Conservation (phyloP, 768 basidiomycete genomes). For the Gloeostereum incarnatum region DNA sequence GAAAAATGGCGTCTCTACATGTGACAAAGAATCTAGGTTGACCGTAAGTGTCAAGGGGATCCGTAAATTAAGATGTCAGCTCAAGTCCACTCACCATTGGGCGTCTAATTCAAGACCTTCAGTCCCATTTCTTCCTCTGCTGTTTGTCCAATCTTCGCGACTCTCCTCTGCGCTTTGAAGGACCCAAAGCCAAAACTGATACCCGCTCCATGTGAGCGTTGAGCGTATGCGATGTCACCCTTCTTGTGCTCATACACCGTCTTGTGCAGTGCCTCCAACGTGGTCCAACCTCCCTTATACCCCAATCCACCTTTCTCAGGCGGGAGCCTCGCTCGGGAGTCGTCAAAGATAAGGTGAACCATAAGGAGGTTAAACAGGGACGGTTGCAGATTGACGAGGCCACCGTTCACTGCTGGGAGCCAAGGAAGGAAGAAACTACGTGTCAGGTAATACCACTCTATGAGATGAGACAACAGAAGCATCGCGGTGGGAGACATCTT, state of each 20-base stretch:
- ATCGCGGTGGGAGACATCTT: conserved; percentile 50
- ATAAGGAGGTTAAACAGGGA: conserved; percentile 43
- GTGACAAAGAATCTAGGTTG: too few relatives aligned
- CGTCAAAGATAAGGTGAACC: conserved; percentile 54
- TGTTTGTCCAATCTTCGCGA: conserved; percentile 5
- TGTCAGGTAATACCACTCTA: conserved; percentile 46
- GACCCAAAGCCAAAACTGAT: conserved; percentile 33
- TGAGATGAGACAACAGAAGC: conserved; percentile 49
- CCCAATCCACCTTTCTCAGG: conserved; percentile 55
- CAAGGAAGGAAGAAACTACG: conserved; percentile 29
- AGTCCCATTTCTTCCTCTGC: conserved; percentile 4
- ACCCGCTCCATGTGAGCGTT: conserved; percentile 32
- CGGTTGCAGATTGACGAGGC: conserved; percentile 49
- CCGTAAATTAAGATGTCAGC: too few relatives aligned
- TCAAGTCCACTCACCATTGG: too few relatives aligned
- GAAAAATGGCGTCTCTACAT: too few relatives aligned
- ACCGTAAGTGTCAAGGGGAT: too few relatives aligned
- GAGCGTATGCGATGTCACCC: conserved; percentile 24
- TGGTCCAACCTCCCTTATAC: conserved; percentile 49
- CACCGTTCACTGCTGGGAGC: conserved; percentile 33
- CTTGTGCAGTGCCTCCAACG: conserved; percentile 46
- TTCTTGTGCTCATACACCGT: conserved; percentile 40
- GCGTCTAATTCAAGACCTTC: not conserved
- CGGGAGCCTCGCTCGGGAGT: conserved; percentile 49
- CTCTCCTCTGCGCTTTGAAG: conserved; percentile 5